Evolutionary conservation across 106 monocot species (phyloP).

Genomic region (Amphibolis antarctica): DNA sequence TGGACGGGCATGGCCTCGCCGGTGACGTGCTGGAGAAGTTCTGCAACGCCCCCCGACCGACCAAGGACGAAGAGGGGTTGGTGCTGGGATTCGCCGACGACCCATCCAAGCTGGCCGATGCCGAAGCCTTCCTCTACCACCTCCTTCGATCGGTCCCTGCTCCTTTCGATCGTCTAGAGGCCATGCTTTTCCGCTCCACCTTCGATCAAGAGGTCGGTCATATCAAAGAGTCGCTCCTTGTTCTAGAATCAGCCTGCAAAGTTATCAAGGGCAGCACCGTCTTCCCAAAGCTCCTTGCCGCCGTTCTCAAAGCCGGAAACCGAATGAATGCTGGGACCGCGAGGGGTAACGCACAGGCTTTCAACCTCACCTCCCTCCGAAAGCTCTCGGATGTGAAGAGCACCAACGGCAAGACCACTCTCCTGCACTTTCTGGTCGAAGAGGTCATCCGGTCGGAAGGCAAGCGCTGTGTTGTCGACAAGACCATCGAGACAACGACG

Average conservation of each 20-base stretch:
- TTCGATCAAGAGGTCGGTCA: slow-evolving; percentile 40
- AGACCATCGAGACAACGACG: slow-evolving; percentile 16
- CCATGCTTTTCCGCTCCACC: slow-evolving; percentile 52
- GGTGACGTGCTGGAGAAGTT: slow-evolving; percentile 73
- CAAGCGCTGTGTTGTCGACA: slow-evolving; percentile 42
- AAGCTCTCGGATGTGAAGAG: slow-evolving; percentile 90
- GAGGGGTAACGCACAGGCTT: slow-evolving; percentile 75
- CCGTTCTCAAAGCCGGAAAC: slow-evolving; percentile 82
- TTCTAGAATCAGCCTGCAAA: slow-evolving; percentile 53
- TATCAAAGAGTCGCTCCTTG: slow-evolving; percentile 27
- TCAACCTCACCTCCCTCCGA: slow-evolving; percentile 57
- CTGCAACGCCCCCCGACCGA: slow-evolving; percentile 19
- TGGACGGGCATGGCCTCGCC: slow-evolving; percentile 39
- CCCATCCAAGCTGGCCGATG: slow-evolving; percentile 47
- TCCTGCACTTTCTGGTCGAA: slow-evolving; percentile 79
- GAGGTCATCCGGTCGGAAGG: slow-evolving; percentile 75
- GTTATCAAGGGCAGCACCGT: slow-evolving; percentile 46
- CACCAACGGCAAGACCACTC: slow-evolving; percentile 72
- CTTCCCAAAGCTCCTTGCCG: slow-evolving; percentile 73
- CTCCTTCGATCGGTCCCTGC: slow-evolving; percentile 37
- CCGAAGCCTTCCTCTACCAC: slow-evolving; percentile 71
- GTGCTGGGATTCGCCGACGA: slow-evolving; percentile 31
- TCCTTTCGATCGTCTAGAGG: slow-evolving; percentile 49
- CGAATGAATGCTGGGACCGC: slow-evolving; percentile 87
- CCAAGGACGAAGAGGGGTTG: slow-evolving; percentile 38